These are phyloP conservation scores for Linanthus parryae DNA, from an alignment of 148 eudicot genomes.

Conservation along the genomic window DNA sequence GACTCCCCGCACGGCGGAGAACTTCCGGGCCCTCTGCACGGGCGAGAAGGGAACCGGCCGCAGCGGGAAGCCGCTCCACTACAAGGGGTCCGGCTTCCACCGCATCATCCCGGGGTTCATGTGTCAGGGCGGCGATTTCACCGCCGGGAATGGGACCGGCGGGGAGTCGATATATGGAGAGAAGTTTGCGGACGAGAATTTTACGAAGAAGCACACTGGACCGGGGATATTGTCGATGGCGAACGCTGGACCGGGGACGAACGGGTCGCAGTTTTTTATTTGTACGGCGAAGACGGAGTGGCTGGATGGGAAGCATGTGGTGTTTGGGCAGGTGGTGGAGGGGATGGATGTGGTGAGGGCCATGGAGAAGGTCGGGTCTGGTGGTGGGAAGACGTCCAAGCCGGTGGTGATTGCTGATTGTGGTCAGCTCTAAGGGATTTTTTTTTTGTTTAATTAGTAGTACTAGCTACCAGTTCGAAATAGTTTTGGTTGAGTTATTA, in stretches of 20 bases:
- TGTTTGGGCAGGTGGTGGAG: constrained; percentile 35
- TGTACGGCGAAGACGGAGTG: constrained; percentile 96
- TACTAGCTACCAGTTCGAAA: too few species aligned
- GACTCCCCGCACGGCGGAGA: too few species aligned
- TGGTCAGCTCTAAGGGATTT: constrained; percentile 21
- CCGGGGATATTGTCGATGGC: constrained; percentile 98
- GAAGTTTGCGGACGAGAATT: constrained; percentile 93
- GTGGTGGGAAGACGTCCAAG: constrained; percentile 18
- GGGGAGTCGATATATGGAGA: constrained; percentile 99
- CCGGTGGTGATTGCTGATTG: constrained; percentile 26
- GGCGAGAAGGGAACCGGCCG: constrained; percentile 95
- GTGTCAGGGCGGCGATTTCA: constrained; percentile 98
- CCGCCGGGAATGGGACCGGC: constrained; percentile 89
- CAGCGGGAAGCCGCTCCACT: constrained; percentile 87
- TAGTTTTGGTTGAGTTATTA: too few species aligned
- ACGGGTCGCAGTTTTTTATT: constrained; percentile 96
- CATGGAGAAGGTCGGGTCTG: constrained; percentile 22
- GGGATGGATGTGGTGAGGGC: constrained; percentile 30
- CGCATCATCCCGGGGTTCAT: constrained; percentile 95
- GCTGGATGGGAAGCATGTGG: constrained; percentile 39
- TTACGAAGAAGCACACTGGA: constrained; percentile 94
- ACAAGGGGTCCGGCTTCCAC: constrained; percentile 89
- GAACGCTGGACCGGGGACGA: constrained; percentile 84
- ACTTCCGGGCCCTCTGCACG: constrained; percentile 18
- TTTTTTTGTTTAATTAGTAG: too few species aligned